Evolutionary conservation across 2,329 filamentous ascomycete species (phyloP).

Genomic region (Teratosphaeriaceae sp.): DNA sequence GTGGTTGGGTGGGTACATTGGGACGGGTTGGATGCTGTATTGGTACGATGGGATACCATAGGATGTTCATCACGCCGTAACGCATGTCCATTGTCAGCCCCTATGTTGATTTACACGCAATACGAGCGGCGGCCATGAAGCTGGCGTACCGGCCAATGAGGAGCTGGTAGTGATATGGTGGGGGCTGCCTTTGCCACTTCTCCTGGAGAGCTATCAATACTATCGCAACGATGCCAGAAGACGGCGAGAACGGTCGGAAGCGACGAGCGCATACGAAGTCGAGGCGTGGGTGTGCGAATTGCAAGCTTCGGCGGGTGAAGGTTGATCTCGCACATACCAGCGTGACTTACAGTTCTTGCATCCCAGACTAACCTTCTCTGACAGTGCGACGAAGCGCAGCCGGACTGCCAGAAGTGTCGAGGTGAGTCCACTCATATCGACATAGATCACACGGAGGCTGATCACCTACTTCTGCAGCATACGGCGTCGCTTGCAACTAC

Average conservation of each 20-base stretch:
- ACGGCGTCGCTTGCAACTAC: conserved; percentile 45
- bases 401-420: conserved; percentile 44
- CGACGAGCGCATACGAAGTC: conserved; percentile 45
- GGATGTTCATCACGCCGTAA: no score
- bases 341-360: not conserved
- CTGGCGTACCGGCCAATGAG: no score
- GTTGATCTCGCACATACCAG: conserved; percentile 28
- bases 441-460: not conserved
- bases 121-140: conserved; percentile 1
- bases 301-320: conserved; percentile 50
- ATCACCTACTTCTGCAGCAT: conserved; percentile 22
- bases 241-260: conserved; percentile 8
- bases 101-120: no score
- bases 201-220: not conserved
- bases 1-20: no score
- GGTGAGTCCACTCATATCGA: no score
- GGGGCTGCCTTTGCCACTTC: not conserved
- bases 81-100: no score
- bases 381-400: conserved; percentile 52
- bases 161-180: not conserved
- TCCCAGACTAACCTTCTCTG: no score
- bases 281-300: conserved; percentile 49
- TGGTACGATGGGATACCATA: not conserved
- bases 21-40: no score
- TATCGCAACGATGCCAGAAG: not conserved